Conservation (phyloP, 768 basidiomycete species). For the Phylloporus scabripes region DNA sequence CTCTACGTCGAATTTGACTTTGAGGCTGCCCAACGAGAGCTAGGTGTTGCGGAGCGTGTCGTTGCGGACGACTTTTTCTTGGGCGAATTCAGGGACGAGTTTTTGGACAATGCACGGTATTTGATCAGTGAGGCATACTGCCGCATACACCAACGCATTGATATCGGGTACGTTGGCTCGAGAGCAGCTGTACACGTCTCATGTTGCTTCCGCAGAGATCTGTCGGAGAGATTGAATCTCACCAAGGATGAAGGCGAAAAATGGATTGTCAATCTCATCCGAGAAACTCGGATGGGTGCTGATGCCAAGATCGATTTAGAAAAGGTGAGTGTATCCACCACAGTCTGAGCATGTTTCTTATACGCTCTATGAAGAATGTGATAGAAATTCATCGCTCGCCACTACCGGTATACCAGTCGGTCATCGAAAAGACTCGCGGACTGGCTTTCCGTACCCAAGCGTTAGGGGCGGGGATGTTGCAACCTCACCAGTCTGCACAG, state of each 20-base stretch:
- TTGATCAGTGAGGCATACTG: constrained; percentile 97
- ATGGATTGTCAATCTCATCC: constrained; percentile 98
- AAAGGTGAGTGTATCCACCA: constrained; percentile 47
- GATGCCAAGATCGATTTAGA: constrained; percentile 98
- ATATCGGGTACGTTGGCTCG: constrained; percentile 58
- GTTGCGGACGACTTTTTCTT: constrained; percentile 94
- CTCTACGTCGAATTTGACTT: constrained; percentile 96
- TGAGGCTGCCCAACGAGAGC: constrained; percentile 83
- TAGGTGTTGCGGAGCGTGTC: constrained; percentile 73
- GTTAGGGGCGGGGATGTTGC: constrained; percentile 69
- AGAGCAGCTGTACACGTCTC: background rate
- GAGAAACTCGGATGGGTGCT: constrained; percentile 93
- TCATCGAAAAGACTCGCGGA: constrained; percentile 94
- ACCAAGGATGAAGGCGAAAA: constrained; percentile 96
- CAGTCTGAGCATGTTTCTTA: background rate
- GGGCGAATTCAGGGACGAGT: constrained; percentile 84
- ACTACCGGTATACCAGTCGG: constrained; percentile 84
- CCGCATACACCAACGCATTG: constrained; percentile 90
- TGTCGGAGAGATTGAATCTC: constrained; percentile 90
- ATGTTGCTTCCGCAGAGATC: constrained; percentile 49
- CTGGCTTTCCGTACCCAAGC: constrained; percentile 89
- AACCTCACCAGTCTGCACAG: constrained; percentile 28
- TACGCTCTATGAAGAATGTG: constrained; percentile 64
- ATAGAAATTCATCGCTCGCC: constrained; percentile 92
- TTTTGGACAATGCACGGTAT: constrained; percentile 94